Base-by-base conservation (phyloP, 495 filamentous ascomycete species). In the Podospora comata region DNA sequence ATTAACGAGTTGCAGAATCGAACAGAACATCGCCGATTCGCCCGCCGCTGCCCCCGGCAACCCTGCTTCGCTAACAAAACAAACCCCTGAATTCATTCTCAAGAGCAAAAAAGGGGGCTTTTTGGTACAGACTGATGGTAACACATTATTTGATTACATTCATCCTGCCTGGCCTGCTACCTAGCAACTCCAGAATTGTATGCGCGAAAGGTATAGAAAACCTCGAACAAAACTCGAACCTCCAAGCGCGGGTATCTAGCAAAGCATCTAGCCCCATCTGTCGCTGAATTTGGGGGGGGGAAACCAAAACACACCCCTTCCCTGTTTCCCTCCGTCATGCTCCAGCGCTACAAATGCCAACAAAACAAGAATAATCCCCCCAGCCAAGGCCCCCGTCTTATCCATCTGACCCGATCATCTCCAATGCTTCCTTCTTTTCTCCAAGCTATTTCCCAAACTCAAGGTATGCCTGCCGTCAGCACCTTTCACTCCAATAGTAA, bases 21-120 rank as follows among this genome's bases (percentile, higher is more conserved):
- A 7, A 48, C 30, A 63, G 61, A 63, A 63, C 30, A 20, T 63
- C 61, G 32, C 61, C 61, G 61, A 63, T 63, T 63, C 18, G 30
- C 39, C 39, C 13, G 39, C 61, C 20, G 61, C 27, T 32, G 27
- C 27, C 61, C 61, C 61, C n/a, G 23, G 61, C 61, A 63, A 63
- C 61, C 11, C 30, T 11, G 18, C 61, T 5, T 30, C 15, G 2
- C 5, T 32, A 32, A 27, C 20, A 63, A 61, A 34, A 63, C 27
- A 63, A 63, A 44, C 61, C 61, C 61, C 61, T 63, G 61, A 63
- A 63, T 32, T 9, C 5, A 18, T 27, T 27, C 19, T 30, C 18
- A 3, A 5, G 2, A 9, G 2, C 11, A n/a, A 23, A 26, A 58
- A 58, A 26, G 55, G 55, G 54, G 30, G 30, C 30, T 32, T 32